phyloP scores from a whole-genome alignment of 306 rosid genomes.

The Rosa lucieae region DNA sequence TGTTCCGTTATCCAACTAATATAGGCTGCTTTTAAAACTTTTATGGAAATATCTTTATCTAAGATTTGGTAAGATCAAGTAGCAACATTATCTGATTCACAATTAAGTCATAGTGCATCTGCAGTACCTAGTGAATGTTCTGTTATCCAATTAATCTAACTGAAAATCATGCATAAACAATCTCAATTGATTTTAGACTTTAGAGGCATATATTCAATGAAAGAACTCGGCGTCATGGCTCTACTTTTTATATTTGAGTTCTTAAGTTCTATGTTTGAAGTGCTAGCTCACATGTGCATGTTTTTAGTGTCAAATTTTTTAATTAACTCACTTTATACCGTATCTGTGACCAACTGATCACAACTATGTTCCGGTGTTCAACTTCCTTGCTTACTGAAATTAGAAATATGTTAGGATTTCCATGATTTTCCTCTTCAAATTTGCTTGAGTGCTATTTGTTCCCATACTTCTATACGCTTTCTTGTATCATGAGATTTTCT shows the following conservation, averaged over 20 bases:
- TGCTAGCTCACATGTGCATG: background rate
- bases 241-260: background rate
- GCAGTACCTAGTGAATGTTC: slow-evolving; percentile 3
- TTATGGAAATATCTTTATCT: background rate
- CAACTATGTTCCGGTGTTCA: background rate
- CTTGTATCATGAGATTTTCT: background rate
- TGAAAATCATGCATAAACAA: background rate
- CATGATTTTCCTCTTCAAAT: background rate
- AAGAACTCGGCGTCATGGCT: background rate
- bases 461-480: background rate
- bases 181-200: background rate
- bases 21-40: background rate
- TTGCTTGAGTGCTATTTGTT: background rate
- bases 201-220: background rate
- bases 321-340: background rate
- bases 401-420: background rate
- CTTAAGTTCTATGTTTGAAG: background rate
- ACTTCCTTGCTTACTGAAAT: background rate
- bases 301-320: background rate
- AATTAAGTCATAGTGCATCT: slow-evolving; percentile 13
- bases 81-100: slow-evolving; percentile 5
- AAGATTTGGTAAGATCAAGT: background rate
- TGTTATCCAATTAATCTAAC: background rate
- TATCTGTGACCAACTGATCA: background rate
- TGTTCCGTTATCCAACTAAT: slow-evolving; percentile 9